phyloP scores from a whole-genome alignment of 2,329 filamentous ascomycete genomes.

The Herpotrichia juniperi region DNA sequence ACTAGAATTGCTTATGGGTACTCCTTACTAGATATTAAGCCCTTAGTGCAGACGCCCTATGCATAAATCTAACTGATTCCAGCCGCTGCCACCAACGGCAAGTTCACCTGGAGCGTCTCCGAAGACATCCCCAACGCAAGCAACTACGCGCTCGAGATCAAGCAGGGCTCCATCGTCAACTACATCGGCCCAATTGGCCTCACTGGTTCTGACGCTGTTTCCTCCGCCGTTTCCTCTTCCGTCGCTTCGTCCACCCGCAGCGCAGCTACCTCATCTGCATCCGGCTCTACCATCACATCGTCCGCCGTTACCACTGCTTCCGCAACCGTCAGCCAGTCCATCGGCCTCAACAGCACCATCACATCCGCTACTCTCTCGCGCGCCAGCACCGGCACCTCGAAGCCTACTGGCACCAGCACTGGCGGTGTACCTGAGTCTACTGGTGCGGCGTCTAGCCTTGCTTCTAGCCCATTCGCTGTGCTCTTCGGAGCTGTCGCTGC shows the following conservation, averaged over 20 bases:
- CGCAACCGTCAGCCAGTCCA: constrained; percentile 14
- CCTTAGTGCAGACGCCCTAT: background rate
- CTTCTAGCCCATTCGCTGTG: constrained; percentile 46
- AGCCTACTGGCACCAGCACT: constrained; percentile 13
- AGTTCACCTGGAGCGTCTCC: constrained; percentile 59
- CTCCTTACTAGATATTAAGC: background rate
- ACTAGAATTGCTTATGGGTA: too few species aligned
- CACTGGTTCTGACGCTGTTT: constrained; percentile 21
- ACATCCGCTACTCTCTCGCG: constrained; percentile 29
- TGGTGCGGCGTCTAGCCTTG: constrained; percentile 34
- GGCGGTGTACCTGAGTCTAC: constrained; percentile 26
- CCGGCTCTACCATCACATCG: constrained; percentile 23
- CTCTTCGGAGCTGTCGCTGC: constrained; percentile 49
- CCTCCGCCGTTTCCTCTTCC: constrained; percentile 33
- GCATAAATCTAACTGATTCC: constrained; percentile 3
- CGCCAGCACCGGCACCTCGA: constrained; percentile 15
- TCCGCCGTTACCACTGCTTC: constrained; percentile 13
- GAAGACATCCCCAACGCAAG: constrained; percentile 49
- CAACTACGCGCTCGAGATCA: constrained; percentile 66
- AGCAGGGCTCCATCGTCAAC: constrained; percentile 58
- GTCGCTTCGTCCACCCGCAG: constrained; percentile 19
- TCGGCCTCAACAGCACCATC: constrained; percentile 35
- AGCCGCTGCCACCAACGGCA: constrained; percentile 53
- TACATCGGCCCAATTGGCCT: constrained; percentile 59
- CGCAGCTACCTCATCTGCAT: constrained; percentile 11